A percentile compares a stretch with the other conserved stretches of the same genome.
Evolutionary conservation across 352 stramenopile species (phyloP).

Genomic region (Elongisporangium undulatum): DNA sequence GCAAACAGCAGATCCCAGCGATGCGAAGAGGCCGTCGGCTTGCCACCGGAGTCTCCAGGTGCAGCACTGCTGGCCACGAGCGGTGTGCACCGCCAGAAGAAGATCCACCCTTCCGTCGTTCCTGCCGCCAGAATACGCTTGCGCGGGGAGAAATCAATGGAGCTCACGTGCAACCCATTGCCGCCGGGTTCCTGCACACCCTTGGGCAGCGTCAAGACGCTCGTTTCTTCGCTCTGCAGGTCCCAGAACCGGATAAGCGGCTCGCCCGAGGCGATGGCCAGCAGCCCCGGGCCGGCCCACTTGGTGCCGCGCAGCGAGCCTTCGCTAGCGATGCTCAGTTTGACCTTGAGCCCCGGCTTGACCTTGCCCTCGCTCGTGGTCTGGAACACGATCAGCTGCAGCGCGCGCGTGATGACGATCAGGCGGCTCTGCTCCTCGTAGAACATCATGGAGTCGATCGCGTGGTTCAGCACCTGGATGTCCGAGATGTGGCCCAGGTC

Average conservation of each 20-base stretch:
- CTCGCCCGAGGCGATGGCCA: constrained; percentile 89
- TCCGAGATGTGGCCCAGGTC: constrained; percentile 91
- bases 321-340: constrained; percentile 86
- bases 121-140: constrained; percentile 87
- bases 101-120: constrained; percentile 78
- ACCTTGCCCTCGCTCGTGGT: constrained; percentile 81
- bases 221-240: constrained; percentile 89
- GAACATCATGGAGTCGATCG: constrained; percentile 90
- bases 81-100: constrained; percentile 87
- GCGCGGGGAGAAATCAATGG: constrained; percentile 85
- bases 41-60: background rate
- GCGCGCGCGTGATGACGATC: constrained; percentile 88
- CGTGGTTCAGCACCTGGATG: constrained; percentile 80
- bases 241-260: constrained; percentile 91
- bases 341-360: constrained; percentile 83
- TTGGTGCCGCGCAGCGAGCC: constrained; percentile 74
- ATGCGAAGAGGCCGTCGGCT: constrained; percentile 17
- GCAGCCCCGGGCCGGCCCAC: constrained; percentile 87
- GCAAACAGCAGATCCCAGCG: constrained; percentile 73
- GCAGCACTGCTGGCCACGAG: constrained; percentile 17
- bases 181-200: constrained; percentile 7
- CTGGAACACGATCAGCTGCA: constrained; percentile 89
- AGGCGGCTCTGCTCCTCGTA: constrained; percentile 74
- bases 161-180: constrained; percentile 66
- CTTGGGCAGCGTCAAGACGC: constrained; percentile 81